These are phyloP conservation scores for Talaromyces sp. DNA, from an alignment of 2,329 filamentous ascomycete genomes.

Conservation along the genomic window DNA sequence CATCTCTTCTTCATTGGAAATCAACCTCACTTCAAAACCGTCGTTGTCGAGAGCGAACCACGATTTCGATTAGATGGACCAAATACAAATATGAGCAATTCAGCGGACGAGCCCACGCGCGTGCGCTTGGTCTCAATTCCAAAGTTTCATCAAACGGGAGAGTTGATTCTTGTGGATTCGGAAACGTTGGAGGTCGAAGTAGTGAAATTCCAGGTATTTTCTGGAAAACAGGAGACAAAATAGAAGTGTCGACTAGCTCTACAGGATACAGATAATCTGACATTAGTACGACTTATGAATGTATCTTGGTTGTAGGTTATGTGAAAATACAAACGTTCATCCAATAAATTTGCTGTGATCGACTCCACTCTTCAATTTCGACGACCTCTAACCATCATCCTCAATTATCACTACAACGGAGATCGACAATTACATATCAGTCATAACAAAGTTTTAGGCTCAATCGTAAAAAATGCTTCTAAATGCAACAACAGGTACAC, in stretches of 20 bases:
- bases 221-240: conserved; percentile 34
- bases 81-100: conserved; percentile 34
- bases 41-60: conserved; percentile 56
- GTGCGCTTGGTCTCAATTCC: conserved; percentile 82
- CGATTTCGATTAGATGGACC: conserved; percentile 32
- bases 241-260: conserved; percentile 4
- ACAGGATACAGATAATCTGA: neutral
- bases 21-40: conserved; percentile 74
- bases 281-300: conserved; percentile 8
- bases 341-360: neutral
- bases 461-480: conserved; percentile 28
- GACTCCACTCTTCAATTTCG: conserved; percentile 2
- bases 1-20: conserved; percentile 90
- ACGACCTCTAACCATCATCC: neutral
- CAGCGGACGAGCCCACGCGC: conserved; percentile 56
- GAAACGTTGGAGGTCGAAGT: conserved; percentile 78
- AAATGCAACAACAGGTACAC: conserved; percentile 35
- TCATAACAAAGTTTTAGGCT: neutral
- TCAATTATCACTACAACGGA: neutral
- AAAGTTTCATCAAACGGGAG: conserved; percentile 71
- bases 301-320: neutral
- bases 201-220: conserved; percentile 56
- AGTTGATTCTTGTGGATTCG: conserved; percentile 78
- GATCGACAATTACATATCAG: neutral
- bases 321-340: too few relatives aligned